Percentiles rank a stretch among this genome's conserved stretches.
phyloP scores from a whole-genome alignment of 2,329 filamentous ascomycete species.

The Elsinoe australis region DNA sequence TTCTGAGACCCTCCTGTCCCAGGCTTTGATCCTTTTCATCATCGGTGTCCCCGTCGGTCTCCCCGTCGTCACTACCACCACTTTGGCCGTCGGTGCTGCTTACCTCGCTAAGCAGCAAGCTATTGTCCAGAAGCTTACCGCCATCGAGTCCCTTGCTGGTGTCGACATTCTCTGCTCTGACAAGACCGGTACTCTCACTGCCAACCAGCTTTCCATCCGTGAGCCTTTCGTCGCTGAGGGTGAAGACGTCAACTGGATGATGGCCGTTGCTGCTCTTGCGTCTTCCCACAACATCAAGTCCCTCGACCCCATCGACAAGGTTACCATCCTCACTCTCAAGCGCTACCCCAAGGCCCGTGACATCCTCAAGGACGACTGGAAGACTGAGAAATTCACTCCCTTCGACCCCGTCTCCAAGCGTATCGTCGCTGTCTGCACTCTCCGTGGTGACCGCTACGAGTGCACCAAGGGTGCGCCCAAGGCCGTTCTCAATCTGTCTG shows the following conservation, averaged over 20 bases:
- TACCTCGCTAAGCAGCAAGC: slow-evolving; percentile 71
- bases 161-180: slow-evolving; percentile 74
- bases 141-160: slow-evolving; percentile 68
- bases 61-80: slow-evolving; percentile 70
- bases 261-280: slow-evolving; percentile 68
- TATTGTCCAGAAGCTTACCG: slow-evolving; percentile 71
- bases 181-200: slow-evolving; percentile 71
- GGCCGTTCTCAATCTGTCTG: slow-evolving; percentile 61
- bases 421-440: slow-evolving; percentile 62
- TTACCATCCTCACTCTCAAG: slow-evolving; percentile 67
- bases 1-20: slow-evolving; percentile 59
- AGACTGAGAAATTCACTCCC: slow-evolving; percentile 67
- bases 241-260: slow-evolving; percentile 76
- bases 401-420: slow-evolving; percentile 76
- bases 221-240: slow-evolving; percentile 70
- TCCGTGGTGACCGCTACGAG: slow-evolving; percentile 62
- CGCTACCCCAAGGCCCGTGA: slow-evolving; percentile 70
- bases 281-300: slow-evolving; percentile 74
- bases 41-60: slow-evolving; percentile 75
- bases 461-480: slow-evolving; percentile 74
- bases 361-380: slow-evolving; percentile 67
- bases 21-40: slow-evolving; percentile 63
- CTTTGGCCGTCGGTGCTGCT: slow-evolving; percentile 66
- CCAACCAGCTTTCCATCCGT: slow-evolving; percentile 67
- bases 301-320: slow-evolving; percentile 71